Conservation (phyloP, 2,329 filamentous ascomycete species). For the Colletotrichum tofieldiae region DNA sequence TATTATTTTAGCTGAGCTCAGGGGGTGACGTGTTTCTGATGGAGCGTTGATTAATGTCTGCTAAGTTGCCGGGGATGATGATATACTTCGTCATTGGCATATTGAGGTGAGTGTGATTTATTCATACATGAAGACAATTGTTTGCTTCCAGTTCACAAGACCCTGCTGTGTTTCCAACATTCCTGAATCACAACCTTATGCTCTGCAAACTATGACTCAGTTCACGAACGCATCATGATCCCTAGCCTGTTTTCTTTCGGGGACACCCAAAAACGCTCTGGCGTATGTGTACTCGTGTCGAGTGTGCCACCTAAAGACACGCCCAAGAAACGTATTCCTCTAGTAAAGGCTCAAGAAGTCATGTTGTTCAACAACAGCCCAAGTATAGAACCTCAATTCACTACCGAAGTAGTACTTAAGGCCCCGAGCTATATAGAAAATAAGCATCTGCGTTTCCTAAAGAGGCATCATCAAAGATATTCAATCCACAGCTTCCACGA, state of each 20-base stretch:
- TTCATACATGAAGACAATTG: not conserved
- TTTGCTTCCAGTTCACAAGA: not conserved
- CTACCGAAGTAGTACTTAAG: not conserved
- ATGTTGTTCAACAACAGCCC: not conserved
- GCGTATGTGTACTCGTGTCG: not conserved
- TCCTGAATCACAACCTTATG: not conserved
- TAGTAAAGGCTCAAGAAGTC: not conserved
- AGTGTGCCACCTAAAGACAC: not conserved
- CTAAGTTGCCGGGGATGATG: not conserved
- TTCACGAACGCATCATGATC: too few relatives aligned
- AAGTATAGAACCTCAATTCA: not conserved
- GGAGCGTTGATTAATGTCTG: not conserved
- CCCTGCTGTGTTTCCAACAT: too few relatives aligned
- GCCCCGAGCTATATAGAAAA: not conserved
- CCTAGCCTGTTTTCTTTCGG: not conserved
- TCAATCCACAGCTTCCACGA: not conserved
- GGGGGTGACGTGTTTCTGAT: not conserved
- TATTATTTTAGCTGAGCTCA: slow-evolving; percentile 58
- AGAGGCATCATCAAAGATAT: not conserved
- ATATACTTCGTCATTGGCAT: not conserved
- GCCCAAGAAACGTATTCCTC: not conserved
- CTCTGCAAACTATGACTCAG: not conserved
- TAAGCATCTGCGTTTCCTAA: not conserved
- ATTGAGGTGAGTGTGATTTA: too few relatives aligned
- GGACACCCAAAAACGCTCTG: not conserved